Evolutionary conservation across 2,329 filamentous ascomycete species (phyloP), one percentile per base, ranked within the genome.

Genomic region (Drechslerella stenobrocha): DNA sequence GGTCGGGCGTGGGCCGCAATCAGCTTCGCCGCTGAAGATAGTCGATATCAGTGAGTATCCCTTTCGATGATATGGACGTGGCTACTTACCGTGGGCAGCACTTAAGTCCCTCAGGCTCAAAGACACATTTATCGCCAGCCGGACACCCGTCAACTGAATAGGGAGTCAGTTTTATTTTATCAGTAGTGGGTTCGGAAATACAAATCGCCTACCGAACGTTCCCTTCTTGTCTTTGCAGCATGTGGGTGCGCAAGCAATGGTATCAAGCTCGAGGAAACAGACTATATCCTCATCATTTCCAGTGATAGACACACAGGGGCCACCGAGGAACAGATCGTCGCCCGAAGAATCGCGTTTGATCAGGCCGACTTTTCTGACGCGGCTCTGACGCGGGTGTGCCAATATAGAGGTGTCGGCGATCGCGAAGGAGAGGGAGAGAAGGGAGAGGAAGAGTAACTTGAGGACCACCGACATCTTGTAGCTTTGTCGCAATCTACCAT

Each of bases 401-500:
- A 51, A 26, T 7, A 24, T 34, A 2, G 18, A 8, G 4, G 23
- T 34, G 4, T 15, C 24, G 8, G 55, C 63, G 7, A 67, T 26
- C 37, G 26, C 48, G 7, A 55, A 35, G 3, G 48, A 51, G 22
- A 22, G 8, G 15, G 60, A 45, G 0, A 60, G 18, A 4, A 67
- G 15, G 13, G 50, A 9, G 15, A 20, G 2, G 37, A 18, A 20
- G 15, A 20, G 9, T 55, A 9, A n/a, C n/a, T 1, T 4, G 45
- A 24, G 52, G n/a, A n/a, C n/a, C n/a, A 35, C 2, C 18, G 46
- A 32, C 9, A 11, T 23, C 13, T 45, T 6, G 40, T 23, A 20
- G 37, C 76, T 9, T 74, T 77, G 2, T 71, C 83, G 1, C 80
- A 79, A 56, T 76, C 75, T 1, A 81, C 78, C 0, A 76, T 80